Conservation (phyloP, 75 land plant species). For the Picea glauca region DNA sequence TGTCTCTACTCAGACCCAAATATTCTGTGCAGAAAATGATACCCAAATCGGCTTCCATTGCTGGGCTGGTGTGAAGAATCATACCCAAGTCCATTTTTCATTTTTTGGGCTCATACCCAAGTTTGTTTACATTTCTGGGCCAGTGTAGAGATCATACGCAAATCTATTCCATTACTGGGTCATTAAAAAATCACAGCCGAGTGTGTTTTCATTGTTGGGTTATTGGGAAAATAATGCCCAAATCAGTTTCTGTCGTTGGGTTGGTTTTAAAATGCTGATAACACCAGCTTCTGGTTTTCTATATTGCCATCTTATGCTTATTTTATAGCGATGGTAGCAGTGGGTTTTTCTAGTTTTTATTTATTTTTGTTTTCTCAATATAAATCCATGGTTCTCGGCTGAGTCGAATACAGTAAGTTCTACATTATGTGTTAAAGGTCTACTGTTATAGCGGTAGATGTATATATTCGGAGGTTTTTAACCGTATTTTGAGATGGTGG, state of each 20-base stretch:
- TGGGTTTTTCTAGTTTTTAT: no score
- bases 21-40: neutral
- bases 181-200: no score
- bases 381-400: no score
- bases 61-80: neutral
- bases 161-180: no score
- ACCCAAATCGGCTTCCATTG: neutral
- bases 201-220: no score
- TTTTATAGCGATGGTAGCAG: neutral
- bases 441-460: neutral
- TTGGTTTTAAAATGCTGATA: neutral
- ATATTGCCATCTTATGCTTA: neutral
- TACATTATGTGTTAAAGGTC: neutral
- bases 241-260: neutral
- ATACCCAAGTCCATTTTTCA: neutral
- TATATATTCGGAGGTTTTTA: neutral
- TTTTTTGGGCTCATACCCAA: no score
- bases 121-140: no score
- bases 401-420: no score
- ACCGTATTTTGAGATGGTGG: slow-evolving; percentile 7
- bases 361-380: no score
- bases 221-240: slow-evolving; percentile 6
- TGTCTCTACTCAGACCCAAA: neutral
- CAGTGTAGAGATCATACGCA: no score
- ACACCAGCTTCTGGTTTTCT: neutral